phyloP scores from a whole-genome alignment of 257 asterid species.

The Leonotis leonurus region DNA sequence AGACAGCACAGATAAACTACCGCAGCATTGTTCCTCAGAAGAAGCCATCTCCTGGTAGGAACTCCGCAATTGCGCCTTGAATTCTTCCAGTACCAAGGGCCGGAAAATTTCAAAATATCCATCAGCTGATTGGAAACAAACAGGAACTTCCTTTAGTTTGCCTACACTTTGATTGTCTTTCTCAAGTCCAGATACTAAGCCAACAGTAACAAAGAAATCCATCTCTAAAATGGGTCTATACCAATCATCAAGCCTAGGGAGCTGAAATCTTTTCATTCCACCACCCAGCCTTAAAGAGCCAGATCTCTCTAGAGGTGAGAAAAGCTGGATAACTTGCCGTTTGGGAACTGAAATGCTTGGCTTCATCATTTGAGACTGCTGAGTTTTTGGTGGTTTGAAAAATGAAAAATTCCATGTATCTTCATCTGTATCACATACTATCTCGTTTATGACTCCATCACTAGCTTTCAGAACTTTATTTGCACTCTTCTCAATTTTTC shows the following conservation, averaged over 20 bases:
- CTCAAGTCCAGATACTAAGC: conserved; percentile 52
- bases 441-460: conserved; percentile 32
- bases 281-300: conserved; percentile 45
- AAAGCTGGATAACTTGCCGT: conserved; percentile 83
- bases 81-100: conserved; percentile 85
- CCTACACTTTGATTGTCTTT: conserved; percentile 32
- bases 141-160: conserved; percentile 82
- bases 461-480: conserved; percentile 27
- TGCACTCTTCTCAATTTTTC: conserved; percentile 27
- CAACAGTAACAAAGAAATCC: conserved; percentile 78
- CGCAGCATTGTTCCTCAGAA: conserved; percentile 54
- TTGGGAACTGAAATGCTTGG: conserved; percentile 49
- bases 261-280: conserved; percentile 63
- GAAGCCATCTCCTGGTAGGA: conserved; percentile 81
- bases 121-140: conserved; percentile 70
- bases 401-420: conserved; percentile 67
- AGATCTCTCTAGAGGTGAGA: conserved; percentile 47
- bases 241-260: conserved; percentile 91
- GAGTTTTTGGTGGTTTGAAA: conserved; percentile 59
- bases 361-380: conserved; percentile 37
- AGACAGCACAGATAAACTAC: conserved; percentile 77
- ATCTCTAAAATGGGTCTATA: conserved; percentile 68
- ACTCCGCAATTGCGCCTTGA: conserved; percentile 83
- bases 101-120: conserved; percentile 85
- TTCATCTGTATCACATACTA: conserved; percentile 39